Evolutionary conservation across 371 early-diverging fungal genomes (phyloP).

Genomic region (Saksenaea oblongispora): DNA sequence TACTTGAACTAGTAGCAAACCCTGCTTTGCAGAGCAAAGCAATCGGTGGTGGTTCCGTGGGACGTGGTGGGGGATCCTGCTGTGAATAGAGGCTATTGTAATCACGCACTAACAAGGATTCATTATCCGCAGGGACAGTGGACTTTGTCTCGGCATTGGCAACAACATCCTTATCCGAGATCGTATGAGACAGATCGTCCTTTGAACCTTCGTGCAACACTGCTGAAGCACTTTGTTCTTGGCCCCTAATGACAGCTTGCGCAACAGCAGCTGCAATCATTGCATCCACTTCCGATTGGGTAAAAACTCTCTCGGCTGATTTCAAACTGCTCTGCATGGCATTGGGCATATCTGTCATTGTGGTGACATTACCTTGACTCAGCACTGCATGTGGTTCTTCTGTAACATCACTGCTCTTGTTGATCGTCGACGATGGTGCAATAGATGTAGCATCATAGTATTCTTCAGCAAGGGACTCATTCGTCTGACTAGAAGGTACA

Average conservation of each 20-base stretch:
- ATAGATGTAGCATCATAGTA: too few relatives aligned
- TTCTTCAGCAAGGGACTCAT: too few relatives aligned
- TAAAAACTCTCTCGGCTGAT: not conserved
- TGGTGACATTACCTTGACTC: not conserved
- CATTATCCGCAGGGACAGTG: not conserved
- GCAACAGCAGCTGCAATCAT: conserved; percentile 46
- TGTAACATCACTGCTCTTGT: not conserved
- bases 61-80: conserved; percentile 11
- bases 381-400: not conserved
- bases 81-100: not conserved
- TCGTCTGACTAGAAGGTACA: not conserved
- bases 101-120: not conserved
- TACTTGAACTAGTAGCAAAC: not conserved
- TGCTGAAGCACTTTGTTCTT: conserved; percentile 8
- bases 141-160: not conserved
- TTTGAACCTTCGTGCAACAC: conserved; percentile 7
- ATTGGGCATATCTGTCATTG: not conserved
- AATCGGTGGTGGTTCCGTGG: conserved; percentile 21
- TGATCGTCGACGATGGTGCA: not conserved
- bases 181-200: conserved; percentile 33
- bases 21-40: conserved; percentile 12
- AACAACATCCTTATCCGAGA: conserved; percentile 4
- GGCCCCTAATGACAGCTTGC: conserved; percentile 22
- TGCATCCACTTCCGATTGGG: conserved; percentile 33
- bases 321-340: not conserved